These are phyloP conservation scores for Quercus glauca DNA, from an alignment of 306 rosid species.

Conservation along the genomic window DNA sequence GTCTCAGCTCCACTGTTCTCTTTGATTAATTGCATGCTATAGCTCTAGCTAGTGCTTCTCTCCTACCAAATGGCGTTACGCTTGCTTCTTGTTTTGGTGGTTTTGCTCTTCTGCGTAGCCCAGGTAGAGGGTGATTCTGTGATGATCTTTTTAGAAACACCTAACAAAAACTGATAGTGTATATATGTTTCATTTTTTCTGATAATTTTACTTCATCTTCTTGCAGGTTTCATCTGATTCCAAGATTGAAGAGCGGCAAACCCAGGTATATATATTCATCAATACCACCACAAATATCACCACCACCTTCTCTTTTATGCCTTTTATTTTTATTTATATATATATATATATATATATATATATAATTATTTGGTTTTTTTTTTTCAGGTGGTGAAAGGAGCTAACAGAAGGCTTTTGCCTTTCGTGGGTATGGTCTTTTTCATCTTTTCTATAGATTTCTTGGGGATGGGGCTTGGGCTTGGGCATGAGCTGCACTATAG, in stretches of 20 bases:
- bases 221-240: slow-evolving; percentile 26
- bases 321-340: too few species aligned
- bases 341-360: too few species aligned
- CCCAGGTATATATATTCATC: slow-evolving; percentile 12
- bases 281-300: not conserved
- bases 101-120: slow-evolving; percentile 17
- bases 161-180: not conserved
- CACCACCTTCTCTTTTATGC: not conserved
- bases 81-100: slow-evolving; percentile 9
- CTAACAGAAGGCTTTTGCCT: slow-evolving; percentile 31
- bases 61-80: slow-evolving; percentile 19
- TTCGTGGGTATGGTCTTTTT: slow-evolving; percentile 6
- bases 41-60: not conserved
- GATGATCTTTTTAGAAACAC: not conserved
- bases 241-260: slow-evolving; percentile 13
- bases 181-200: not conserved
- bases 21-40: not conserved
- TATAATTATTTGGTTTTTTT: not conserved
- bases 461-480: not conserved
- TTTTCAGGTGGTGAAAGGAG: slow-evolving; percentile 15
- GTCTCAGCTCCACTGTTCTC: not conserved
- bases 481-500: not conserved
- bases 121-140: slow-evolving; percentile 2
- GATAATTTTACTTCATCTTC: not conserved
- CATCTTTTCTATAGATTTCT: not conserved